A percentile compares a stretch with the other conserved stretches of the same genome.
These are phyloP conservation scores for Sarocladium kiliense DNA, from an alignment of 2,329 filamentous ascomycete species.

Conservation along the genomic window DNA sequence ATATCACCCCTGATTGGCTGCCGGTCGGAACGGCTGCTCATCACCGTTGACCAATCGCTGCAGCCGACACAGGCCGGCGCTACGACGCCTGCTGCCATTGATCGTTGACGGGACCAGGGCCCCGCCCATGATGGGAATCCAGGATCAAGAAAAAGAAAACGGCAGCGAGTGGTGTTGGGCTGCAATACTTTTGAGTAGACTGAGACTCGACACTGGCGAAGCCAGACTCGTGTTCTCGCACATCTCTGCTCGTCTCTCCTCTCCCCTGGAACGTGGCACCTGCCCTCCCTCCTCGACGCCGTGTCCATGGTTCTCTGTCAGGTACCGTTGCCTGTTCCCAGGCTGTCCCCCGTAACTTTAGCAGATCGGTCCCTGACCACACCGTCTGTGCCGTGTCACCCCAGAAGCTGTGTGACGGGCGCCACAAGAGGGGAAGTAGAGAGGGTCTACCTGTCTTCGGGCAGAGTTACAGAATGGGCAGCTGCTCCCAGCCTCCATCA, in stretches of 20 bases:
- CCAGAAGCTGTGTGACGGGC: slow-evolving; percentile 1
- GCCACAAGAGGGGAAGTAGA: neutral
- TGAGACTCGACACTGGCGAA: neutral
- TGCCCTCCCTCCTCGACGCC: neutral
- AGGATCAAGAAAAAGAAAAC: slow-evolving; percentile 8
- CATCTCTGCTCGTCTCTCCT: neutral
- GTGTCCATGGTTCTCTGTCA: slow-evolving; percentile 4
- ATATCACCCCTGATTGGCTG: slow-evolving; percentile 15
- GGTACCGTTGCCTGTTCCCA: neutral
- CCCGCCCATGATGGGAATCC: slow-evolving; percentile 18
- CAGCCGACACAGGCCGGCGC: slow-evolving; percentile 26
- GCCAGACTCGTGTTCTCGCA: neutral
- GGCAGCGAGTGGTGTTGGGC: neutral
- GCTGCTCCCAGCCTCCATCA: neutral
- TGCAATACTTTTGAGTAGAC: slow-evolving; percentile 10
- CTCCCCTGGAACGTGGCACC: neutral
- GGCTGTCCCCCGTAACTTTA: neutral
- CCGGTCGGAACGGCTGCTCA: neutral
- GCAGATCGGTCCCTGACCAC: neutral
- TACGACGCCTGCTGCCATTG: slow-evolving; percentile 27
- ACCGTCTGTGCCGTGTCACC: neutral
- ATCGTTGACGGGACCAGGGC: slow-evolving; percentile 15
- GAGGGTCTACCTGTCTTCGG: neutral
- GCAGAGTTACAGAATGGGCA: neutral
- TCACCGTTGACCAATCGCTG: slow-evolving; percentile 28